A percentile compares a stretch with the other conserved stretches of the same genome.
Evolutionary conservation across 495 filamentous ascomycete genomes (phyloP).

Genomic region (Amorphotheca resinae): DNA sequence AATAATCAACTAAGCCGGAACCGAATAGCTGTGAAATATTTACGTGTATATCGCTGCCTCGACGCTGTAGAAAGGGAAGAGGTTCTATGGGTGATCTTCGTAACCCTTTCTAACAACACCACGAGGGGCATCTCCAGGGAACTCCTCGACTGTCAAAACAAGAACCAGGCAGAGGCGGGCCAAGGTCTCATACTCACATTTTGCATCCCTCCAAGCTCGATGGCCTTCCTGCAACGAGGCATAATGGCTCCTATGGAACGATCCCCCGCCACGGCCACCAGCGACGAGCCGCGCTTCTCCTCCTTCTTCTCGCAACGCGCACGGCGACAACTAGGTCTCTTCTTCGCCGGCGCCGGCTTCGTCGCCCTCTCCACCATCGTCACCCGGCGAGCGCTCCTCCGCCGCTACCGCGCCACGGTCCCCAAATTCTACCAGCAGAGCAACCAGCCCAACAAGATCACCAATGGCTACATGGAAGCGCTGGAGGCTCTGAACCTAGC

Average conservation of each 20-base stretch:
- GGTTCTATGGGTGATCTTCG: no score
- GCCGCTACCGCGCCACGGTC: constrained; percentile 37
- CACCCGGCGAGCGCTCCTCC: constrained; percentile 54
- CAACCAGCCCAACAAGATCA: constrained; percentile 28
- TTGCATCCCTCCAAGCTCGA: background rate
- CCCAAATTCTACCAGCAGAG: constrained; percentile 58
- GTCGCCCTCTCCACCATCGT: constrained; percentile 52
- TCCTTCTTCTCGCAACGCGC: constrained; percentile 29
- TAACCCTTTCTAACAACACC: no score
- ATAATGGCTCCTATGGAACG: constrained; percentile 6
- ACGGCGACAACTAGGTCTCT: constrained; percentile 41
- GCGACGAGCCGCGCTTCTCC: constrained; percentile 2
- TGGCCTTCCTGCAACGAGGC: constrained; percentile 13
- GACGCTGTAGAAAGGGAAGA: no score
- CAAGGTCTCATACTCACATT: no score
- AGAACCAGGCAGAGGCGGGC: no score
- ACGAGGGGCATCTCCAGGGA: no score
- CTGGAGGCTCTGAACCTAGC: constrained; percentile 72
- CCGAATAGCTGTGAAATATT: no score
- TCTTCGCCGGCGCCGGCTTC: constrained; percentile 62
- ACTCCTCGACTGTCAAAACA: no score
- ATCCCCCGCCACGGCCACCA: constrained; percentile 1
- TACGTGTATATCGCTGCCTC: no score
- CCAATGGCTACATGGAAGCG: constrained; percentile 39
- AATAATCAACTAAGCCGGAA: no score